phyloP scores from a whole-genome alignment of 1,284 basidiomycete species.

The Ustilago lituana region DNA sequence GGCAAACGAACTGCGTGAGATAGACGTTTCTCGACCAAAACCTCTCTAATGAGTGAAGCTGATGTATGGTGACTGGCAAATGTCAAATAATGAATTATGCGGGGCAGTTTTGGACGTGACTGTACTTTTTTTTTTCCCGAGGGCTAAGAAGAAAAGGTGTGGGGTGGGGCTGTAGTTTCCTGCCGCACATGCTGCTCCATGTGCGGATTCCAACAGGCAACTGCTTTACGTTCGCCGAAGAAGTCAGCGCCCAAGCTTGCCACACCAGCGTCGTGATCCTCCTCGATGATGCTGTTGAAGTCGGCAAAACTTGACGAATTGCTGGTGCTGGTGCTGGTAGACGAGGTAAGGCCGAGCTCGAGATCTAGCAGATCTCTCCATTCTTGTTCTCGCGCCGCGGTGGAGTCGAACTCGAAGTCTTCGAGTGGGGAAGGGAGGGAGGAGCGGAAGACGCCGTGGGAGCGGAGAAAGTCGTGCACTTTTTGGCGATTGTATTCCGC shows the following conservation, averaged over 20 bases:
- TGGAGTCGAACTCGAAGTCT: background rate
- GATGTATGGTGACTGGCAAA: too few species aligned
- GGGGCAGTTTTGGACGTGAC: too few species aligned
- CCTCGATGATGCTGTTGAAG: conserved; percentile 4
- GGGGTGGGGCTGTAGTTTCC: conserved; percentile 14
- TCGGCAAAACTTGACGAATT: background rate
- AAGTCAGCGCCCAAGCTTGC: conserved; percentile 35
- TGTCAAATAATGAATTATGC: too few species aligned
- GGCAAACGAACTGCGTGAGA: too few species aligned
- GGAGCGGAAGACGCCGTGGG: conserved; percentile 25
- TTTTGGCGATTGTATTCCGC: conserved; percentile 41
- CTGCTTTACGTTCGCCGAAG: conserved; percentile 36
- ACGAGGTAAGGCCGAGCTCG: conserved; percentile 32
- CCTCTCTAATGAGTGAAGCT: too few species aligned
- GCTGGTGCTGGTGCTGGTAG: background rate
- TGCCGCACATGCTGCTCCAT: conserved; percentile 27
- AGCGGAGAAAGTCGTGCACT: conserved; percentile 41
- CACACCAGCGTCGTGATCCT: background rate
- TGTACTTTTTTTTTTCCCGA: too few species aligned
- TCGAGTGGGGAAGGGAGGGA: conserved; percentile 4
- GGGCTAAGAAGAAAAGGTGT: background rate
- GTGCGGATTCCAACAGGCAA: conserved; percentile 45
- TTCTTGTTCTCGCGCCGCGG: conserved; percentile 16
- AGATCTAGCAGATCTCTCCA: conserved; percentile 46
- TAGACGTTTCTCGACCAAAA: too few species aligned